Base-by-base conservation (phyloP, 164 flowering plant genomes). In the Magnolia changhungtana region DNA sequence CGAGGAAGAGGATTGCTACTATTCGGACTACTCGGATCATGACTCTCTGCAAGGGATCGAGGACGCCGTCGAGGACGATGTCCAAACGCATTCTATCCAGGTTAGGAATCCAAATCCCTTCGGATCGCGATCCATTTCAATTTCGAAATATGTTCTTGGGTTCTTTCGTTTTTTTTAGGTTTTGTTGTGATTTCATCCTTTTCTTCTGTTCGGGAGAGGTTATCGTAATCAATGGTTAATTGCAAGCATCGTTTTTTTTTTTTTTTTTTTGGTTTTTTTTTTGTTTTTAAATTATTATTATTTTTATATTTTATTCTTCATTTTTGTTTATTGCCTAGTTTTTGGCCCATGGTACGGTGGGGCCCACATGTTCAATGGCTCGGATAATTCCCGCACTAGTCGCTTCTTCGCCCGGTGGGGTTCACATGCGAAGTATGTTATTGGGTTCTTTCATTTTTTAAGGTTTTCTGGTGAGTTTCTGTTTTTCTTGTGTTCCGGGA, bases 1-100 rank as follows among this genome's bases (percentile, higher is more conserved):
- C 74, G 95, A 90, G 58, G 91, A 81, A 2, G 88, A 85, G 2
- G 80, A 77, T 73, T 84, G 50, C 19, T 68, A 29, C 50, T 66
- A 73, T 27, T 21, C 59, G 66, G 64, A 83, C 70, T 78, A 75
- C 37, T 88, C 90, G 67, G 94, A 88, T 86, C 84, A 70, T 3
- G 92, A 89, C 49, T 89, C 90, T 31, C n/a, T 69, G 31, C 45
- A 58, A 1, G 75, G 50, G 55, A 24, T 27, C n/a, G 75, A 72
- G 66, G 45, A 13, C 10, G 72, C 45, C 21, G 29, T 13, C 19
- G 52, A 64, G 20, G 24, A 11, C 50, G 37, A 21, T 11, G 23
- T 74, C 52, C 10, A 14, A 1, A 31, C 50, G 7, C 66, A 18
- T 3, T 74, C 18, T 45, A 3, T 1, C 14, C 69, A 74, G 61